These are phyloP conservation scores for Pseudomonodictys pantanalensis DNA, from an alignment of 495 filamentous ascomycete genomes.

Conservation along the genomic window DNA sequence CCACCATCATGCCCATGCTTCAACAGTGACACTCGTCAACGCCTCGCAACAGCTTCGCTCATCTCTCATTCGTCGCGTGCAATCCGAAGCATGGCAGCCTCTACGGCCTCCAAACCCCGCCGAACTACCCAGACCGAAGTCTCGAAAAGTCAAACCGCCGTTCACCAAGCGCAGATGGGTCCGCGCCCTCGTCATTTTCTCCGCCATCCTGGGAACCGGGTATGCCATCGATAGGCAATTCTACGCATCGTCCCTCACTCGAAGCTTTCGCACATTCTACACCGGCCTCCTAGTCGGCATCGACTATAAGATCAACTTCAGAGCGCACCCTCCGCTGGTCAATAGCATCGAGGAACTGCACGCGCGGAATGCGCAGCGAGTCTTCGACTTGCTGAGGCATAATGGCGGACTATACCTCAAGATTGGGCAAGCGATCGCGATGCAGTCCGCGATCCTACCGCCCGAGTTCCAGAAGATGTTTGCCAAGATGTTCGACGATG, in stretches of 20 bases:
- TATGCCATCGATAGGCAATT: constrained; percentile 68
- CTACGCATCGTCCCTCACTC: constrained; percentile 73
- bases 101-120: constrained; percentile 74
- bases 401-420: constrained; percentile 97
- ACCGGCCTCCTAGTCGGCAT: constrained; percentile 76
- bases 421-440: constrained; percentile 96
- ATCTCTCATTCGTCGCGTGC: constrained; percentile 23
- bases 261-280: constrained; percentile 77
- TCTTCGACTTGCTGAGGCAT: constrained; percentile 71
- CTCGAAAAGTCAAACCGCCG: constrained; percentile 51
- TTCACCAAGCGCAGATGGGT: constrained; percentile 67
- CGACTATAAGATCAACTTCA: constrained; percentile 97
- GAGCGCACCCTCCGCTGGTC: constrained; percentile 65
- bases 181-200: constrained; percentile 66
- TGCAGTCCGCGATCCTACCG: constrained; percentile 91
- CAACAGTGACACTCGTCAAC: constrained; percentile 1
- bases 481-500: constrained; percentile 94
- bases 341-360: constrained; percentile 71
- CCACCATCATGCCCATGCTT: constrained; percentile 8
- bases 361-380: constrained; percentile 71
- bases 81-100: constrained; percentile 35
- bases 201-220: constrained; percentile 54
- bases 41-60: not conserved
- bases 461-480: constrained; percentile 96
- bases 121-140: constrained; percentile 70